A percentile compares a stretch with the other conserved stretches of the same genome.
These are phyloP conservation scores for Athelia sp. DNA, from an alignment of 1,284 basidiomycete genomes.

Conservation along the genomic window DNA sequence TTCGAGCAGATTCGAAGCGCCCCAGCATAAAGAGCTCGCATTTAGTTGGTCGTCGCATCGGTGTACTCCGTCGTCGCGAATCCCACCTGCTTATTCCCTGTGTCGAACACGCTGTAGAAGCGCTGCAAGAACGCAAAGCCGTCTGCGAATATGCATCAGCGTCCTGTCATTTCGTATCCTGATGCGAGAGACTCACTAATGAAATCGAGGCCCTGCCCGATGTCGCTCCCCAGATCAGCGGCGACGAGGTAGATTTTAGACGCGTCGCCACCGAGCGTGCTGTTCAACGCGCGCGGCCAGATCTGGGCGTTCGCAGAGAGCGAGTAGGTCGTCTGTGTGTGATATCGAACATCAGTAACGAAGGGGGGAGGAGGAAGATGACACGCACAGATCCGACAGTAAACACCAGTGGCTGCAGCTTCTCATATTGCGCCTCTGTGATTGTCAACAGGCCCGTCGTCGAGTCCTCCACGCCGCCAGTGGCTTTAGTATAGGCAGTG, in stretches of 20 bases:
- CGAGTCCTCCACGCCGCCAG: not conserved
- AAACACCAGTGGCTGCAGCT: constrained; percentile 18
- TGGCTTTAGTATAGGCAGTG: not conserved
- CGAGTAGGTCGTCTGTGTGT: constrained; percentile 5
- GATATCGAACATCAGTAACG: no score
- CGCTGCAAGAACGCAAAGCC: constrained; percentile 34
- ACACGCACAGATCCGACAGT: constrained; percentile 13
- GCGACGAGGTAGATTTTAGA: not conserved
- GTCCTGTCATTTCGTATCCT: no score
- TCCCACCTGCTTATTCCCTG: constrained; percentile 6
- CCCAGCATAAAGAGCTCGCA: no score
- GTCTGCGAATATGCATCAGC: no score
- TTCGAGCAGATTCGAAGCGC: no score
- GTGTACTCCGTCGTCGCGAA: no score
- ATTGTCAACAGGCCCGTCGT: constrained; percentile 15
- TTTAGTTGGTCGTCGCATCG: no score
- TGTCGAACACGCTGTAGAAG: constrained; percentile 47
- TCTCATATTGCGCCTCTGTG: constrained; percentile 7
- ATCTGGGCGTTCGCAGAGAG: not conserved
- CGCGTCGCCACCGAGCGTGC: not conserved
- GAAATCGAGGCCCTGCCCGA: constrained; percentile 23
- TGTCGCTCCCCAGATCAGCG: not conserved
- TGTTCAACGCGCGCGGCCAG: not conserved
- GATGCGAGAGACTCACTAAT: constrained; percentile 28
- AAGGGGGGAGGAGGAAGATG: no score